These are phyloP conservation scores for Triticum timopheevii DNA, from an alignment of 176 grass and related monocot species.

Conservation along the genomic window DNA sequence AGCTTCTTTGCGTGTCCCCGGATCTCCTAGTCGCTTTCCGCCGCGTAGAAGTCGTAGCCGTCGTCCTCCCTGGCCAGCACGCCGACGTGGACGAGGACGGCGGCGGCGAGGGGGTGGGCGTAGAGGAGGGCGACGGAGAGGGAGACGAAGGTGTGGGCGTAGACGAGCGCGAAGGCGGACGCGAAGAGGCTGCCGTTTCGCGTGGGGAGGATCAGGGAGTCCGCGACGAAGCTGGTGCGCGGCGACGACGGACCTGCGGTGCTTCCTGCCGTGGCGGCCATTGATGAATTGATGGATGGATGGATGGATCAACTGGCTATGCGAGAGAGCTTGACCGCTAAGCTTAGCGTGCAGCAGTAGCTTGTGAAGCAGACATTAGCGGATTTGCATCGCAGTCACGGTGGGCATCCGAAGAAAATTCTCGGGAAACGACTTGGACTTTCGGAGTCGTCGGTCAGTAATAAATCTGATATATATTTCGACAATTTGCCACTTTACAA, in stretches of 20 bases:
- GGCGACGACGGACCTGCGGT: neutral
- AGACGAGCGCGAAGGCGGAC: neutral
- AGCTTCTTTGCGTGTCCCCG: neutral
- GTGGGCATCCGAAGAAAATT: too few relatives aligned
- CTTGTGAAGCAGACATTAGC: neutral
- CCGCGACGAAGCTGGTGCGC: slow-evolving; percentile 7
- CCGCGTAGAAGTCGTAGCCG: too few relatives aligned
- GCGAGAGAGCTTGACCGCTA: too few relatives aligned
- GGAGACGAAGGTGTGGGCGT: slow-evolving; percentile 20
- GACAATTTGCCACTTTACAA: too few relatives aligned
- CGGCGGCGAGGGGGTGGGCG: neutral
- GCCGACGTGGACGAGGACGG: neutral
- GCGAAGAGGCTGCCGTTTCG: neutral
- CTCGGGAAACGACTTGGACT: too few relatives aligned
- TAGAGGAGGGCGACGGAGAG: neutral
- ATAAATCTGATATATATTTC: too few relatives aligned
- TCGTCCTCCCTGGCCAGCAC: neutral
- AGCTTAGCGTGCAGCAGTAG: neutral
- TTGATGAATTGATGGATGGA: neutral
- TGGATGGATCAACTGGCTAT: neutral
- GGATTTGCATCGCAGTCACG: neutral
- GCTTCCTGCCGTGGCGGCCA: neutral
- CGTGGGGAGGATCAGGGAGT: slow-evolving; percentile 32
- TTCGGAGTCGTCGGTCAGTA: too few relatives aligned
- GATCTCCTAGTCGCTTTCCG: too few relatives aligned